Conservation (phyloP, 768 basidiomycete genomes). For the Suillus bovinus region DNA sequence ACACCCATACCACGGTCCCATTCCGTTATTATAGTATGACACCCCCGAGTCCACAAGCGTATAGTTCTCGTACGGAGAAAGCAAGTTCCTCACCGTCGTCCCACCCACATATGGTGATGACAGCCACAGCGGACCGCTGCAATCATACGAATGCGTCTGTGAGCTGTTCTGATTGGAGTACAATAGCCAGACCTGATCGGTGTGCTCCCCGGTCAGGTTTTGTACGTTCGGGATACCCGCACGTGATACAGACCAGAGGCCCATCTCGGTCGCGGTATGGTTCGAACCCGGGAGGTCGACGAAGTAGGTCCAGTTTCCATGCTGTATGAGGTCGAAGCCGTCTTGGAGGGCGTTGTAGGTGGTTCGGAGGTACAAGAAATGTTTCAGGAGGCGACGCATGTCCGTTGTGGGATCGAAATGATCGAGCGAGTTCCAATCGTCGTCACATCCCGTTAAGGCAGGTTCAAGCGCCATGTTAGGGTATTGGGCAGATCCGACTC, state of each 20-base stretch:
- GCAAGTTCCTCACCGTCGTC: slow-evolving; percentile 67
- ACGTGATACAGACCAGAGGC: slow-evolving; percentile 81
- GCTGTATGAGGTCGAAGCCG: slow-evolving; percentile 80
- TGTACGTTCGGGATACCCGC: slow-evolving; percentile 59
- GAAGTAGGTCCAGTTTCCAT: slow-evolving; percentile 80
- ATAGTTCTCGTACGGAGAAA: slow-evolving; percentile 81
- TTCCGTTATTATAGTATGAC: slow-evolving; percentile 58
- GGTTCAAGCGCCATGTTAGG: slow-evolving; percentile 90
- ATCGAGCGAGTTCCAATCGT: slow-evolving; percentile 91
- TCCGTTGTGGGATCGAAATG: slow-evolving; percentile 92
- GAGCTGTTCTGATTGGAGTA: slow-evolving; percentile 86
- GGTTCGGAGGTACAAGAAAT: slow-evolving; percentile 69
- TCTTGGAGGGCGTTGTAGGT: slow-evolving; percentile 79
- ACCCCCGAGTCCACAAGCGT: slow-evolving; percentile 64
- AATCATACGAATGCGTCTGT: slow-evolving; percentile 61
- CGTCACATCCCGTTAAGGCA: slow-evolving; percentile 77
- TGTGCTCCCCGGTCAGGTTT: slow-evolving; percentile 56
- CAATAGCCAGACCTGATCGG: slow-evolving; percentile 78
- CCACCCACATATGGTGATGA: slow-evolving; percentile 72
- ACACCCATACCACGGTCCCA: slow-evolving; percentile 75
- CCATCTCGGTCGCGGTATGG: slow-evolving; percentile 77
- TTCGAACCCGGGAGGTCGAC: slow-evolving; percentile 88
- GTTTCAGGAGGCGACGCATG: slow-evolving; percentile 69
- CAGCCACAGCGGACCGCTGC: slow-evolving; percentile 64
- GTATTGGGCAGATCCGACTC: slow-evolving; percentile 87